phyloP scores from a whole-genome alignment of 78 protist genomes.

The Emiliania huxleyi region DNA sequence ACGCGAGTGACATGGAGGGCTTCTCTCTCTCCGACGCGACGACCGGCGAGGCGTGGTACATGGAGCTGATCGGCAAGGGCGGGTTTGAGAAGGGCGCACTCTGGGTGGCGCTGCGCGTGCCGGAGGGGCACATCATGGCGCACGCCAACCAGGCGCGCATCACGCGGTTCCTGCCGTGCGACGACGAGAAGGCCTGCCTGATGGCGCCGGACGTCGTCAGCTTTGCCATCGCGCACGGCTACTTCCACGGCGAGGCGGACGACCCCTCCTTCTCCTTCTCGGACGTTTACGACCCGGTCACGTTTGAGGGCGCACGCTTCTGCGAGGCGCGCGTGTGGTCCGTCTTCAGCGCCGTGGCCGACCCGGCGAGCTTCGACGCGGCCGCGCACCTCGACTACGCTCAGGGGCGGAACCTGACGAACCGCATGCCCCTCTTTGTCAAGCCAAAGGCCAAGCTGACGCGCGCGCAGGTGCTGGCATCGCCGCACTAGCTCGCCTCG shows the following conservation, averaged over 20 bases:
- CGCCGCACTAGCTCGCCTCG: too few species aligned
- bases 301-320: not conserved
- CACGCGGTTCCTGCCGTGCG: not conserved
- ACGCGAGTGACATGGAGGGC: constrained; percentile 49
- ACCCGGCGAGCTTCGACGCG: too few species aligned
- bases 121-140: constrained; percentile 39
- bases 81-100: constrained; percentile 27
- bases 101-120: constrained; percentile 49
- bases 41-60: constrained; percentile 24
- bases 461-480: too few species aligned
- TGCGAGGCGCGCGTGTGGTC: constrained; percentile 52
- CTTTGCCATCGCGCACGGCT: too few species aligned
- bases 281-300: constrained; percentile 43
- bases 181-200: not conserved
- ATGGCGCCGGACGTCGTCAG: too few species aligned
- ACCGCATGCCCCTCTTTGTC: too few species aligned
- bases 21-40: constrained; percentile 49
- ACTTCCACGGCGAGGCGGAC: not conserved
- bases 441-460: too few species aligned
- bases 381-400: too few species aligned
- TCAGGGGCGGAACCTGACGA: too few species aligned
- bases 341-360: too few species aligned
- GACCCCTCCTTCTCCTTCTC: constrained; percentile 40
- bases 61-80: constrained; percentile 61
- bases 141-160: constrained; percentile 66